Evolutionary conservation across 2,329 filamentous ascomycete species (phyloP), one percentile per base, ranked within the genome.

Genomic region (Stromatinia cepivora): DNA sequence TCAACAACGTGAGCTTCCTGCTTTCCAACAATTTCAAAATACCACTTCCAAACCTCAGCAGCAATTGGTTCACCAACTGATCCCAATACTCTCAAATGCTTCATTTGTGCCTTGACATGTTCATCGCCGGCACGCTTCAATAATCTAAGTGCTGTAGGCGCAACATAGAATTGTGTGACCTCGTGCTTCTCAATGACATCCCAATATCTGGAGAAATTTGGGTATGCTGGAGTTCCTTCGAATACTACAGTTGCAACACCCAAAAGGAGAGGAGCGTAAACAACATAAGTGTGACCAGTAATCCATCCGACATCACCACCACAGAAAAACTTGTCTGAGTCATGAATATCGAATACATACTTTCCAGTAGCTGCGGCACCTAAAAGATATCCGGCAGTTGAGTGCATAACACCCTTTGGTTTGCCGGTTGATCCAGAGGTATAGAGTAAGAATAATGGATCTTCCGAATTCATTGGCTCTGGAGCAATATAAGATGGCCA

Each of bases 11-110:
- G 95, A 62, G 92, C 91, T 81, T 97, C 90, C 81, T 94, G 90
- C 85, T 93, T 96, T 78, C 95, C 95, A 66, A 99, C 93, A 75
- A 91, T 87, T 81, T 98, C 93, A 80, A 93, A 94, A 83, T 98
- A 99, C 95, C 95, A 99, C 83, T 98, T 98, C 95, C 95, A 99
- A 70, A 99, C 92, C 81, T 99, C 95, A 31, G 94, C 92, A 25
- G 95, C 94, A 77, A 99, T 99, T 52, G 95, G 95, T 84, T 99
- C 95, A 75, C 95, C 95, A 70, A 99, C 95, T 25, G 94, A 97
- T 70, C 94, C 95, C 28, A 99, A 85, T 8, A 98, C 90, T 79
- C 95, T 88, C 72, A 99, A 86, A 76, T 92, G 88, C 82, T 92
- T 90, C 92, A 99, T 95, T 79, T 93, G 84, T 78, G 91, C 88